Evolutionary conservation across 208 protist genomes (phyloP).

Genomic region (Trichomonas vaginalis): DNA sequence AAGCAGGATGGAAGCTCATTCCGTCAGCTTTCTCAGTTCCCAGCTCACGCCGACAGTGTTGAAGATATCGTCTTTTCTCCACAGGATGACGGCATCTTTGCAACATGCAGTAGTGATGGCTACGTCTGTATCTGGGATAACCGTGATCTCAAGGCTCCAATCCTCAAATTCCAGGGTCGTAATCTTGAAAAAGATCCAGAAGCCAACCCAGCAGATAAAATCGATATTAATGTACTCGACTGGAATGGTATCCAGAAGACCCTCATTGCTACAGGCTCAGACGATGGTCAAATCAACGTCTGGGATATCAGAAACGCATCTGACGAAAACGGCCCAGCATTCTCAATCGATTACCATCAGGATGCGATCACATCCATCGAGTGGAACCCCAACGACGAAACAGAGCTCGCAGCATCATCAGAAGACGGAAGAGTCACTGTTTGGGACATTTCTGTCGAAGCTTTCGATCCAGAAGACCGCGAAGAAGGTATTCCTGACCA

Average conservation of each 20-base stretch:
- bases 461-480: slow-evolving; percentile 16
- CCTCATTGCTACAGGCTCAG: slow-evolving; percentile 21
- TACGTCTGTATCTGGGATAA: background rate
- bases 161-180: background rate
- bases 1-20: background rate
- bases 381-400: slow-evolving; percentile 33
- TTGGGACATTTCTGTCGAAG: slow-evolving; percentile 33
- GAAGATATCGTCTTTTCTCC: slow-evolving; percentile 29
- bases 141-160: background rate
- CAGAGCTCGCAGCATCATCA: slow-evolving; percentile 11
- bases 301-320: background rate
- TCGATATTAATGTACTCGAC: slow-evolving; percentile 27
- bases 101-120: slow-evolving; percentile 18
- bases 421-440: slow-evolving; percentile 26
- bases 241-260: slow-evolving; percentile 21
- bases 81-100: slow-evolving; percentile 22
- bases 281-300: slow-evolving; percentile 23
- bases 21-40: background rate
- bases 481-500: background rate
- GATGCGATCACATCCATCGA: slow-evolving; percentile 27
- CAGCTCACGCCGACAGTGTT: background rate
- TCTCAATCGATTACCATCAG: slow-evolving; percentile 8
- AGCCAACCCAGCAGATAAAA: background rate
- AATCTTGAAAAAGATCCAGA: background rate
- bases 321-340: background rate